A percentile compares a stretch with the other conserved stretches of the same genome.
phyloP scores from a whole-genome alignment of 1,284 basidiomycete genomes.

The Coniferiporia weirii region DNA sequence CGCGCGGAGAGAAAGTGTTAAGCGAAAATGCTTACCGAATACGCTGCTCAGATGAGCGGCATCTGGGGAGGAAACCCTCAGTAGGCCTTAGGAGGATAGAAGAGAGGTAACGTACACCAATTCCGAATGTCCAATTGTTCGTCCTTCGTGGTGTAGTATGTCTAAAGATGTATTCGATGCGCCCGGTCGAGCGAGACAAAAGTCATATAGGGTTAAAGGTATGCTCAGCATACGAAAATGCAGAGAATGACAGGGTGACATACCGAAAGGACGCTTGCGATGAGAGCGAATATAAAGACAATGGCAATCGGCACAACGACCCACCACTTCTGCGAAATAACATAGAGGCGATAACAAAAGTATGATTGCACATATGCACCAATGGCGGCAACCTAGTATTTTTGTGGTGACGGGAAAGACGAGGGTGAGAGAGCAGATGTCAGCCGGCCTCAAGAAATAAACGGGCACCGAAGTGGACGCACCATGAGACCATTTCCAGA shows the following conservation, averaged over 20 bases:
- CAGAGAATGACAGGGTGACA: conserved; percentile 4
- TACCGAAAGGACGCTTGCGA: conserved; percentile 26
- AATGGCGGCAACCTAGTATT: conserved; percentile 28
- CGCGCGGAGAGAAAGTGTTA: too few relatives aligned
- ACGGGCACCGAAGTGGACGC: not conserved
- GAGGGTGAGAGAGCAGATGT: conserved; percentile 8
- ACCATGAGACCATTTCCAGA: conserved; percentile 28
- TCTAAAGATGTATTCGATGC: not conserved
- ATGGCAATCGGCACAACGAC: conserved; percentile 23
- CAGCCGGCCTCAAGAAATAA: not conserved
- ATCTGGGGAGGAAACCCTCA: conserved; percentile 20
- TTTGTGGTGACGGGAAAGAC: not conserved
- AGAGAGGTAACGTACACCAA: not conserved
- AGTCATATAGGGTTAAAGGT: too few relatives aligned
- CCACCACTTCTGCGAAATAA: conserved; percentile 24
- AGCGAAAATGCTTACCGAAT: conserved; percentile 20
- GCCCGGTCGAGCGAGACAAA: too few relatives aligned
- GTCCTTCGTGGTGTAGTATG: not conserved
- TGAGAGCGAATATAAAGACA: conserved; percentile 27
- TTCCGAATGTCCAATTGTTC: not conserved
- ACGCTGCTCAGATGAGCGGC: conserved; percentile 30
- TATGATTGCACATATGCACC: conserved; percentile 30
- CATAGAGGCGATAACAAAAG: conserved; percentile 27
- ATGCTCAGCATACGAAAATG: not conserved
- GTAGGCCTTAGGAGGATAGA: not conserved